Evolutionary conservation across 2,329 filamentous ascomycete species (phyloP).

Genomic region (Microcyclosporella mali): DNA sequence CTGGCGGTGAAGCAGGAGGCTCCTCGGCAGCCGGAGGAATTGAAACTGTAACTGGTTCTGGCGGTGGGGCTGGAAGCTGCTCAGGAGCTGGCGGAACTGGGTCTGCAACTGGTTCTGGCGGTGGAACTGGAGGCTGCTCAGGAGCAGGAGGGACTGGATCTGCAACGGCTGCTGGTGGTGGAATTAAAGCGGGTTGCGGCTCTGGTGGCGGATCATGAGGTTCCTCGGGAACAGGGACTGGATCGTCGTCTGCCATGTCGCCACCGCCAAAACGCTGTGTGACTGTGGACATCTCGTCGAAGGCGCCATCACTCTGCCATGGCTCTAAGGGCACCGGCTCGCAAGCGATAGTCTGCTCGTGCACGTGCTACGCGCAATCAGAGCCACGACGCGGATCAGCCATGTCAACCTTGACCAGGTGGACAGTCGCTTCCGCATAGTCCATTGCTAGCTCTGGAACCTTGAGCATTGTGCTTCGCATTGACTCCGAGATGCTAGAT

Average conservation of each 20-base stretch:
- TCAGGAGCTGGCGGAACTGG: too few relatives aligned
- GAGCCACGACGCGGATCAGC: constrained; percentile 27
- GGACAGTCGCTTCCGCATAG: constrained; percentile 25
- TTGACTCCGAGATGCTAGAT: constrained; percentile 20
- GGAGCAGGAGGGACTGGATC: not conserved
- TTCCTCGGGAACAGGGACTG: too few relatives aligned
- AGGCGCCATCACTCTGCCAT: constrained; percentile 16
- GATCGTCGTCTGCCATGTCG: not conserved
- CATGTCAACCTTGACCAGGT: constrained; percentile 23
- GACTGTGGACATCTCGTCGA: not conserved
- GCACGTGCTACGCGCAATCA: constrained; percentile 28
- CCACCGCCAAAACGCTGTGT: not conserved
- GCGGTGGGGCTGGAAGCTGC: too few relatives aligned
- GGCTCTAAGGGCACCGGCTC: constrained; percentile 9
- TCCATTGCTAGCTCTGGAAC: constrained; percentile 26
- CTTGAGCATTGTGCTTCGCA: constrained; percentile 22
- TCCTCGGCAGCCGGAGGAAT: too few relatives aligned
- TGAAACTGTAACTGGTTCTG: too few relatives aligned
- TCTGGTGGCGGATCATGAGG: not conserved
- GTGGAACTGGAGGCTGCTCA: too few relatives aligned
- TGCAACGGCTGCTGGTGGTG: too few relatives aligned
- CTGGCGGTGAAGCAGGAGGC: too few relatives aligned
- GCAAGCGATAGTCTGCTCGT: constrained; percentile 16
- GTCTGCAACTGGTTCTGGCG: too few relatives aligned
- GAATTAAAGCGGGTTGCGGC: too few relatives aligned